phyloP scores from a whole-genome alignment of 1,139 yeast genomes.

The Candida neerlandica region DNA sequence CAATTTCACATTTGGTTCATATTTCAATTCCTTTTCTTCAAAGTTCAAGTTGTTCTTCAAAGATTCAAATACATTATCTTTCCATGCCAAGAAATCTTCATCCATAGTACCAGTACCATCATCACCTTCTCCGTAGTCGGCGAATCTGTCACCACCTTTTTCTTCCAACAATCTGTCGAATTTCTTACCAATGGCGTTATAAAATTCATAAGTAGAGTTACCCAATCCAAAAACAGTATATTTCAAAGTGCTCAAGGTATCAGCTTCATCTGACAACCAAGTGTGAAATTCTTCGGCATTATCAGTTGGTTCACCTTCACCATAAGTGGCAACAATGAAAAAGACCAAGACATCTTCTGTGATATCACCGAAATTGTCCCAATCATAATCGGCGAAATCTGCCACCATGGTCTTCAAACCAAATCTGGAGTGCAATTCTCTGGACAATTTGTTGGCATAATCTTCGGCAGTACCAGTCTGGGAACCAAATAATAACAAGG shows the following conservation, averaged over 20 bases:
- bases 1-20: constrained; percentile 72
- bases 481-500: constrained; percentile 86
- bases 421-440: constrained; percentile 81
- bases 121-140: constrained; percentile 85
- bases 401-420: constrained; percentile 84
- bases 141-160: constrained; percentile 73
- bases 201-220: constrained; percentile 89
- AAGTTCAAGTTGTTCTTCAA: constrained; percentile 67
- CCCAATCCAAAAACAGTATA: constrained; percentile 88
- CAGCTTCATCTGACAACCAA: constrained; percentile 60
- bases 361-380: constrained; percentile 66
- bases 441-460: constrained; percentile 86
- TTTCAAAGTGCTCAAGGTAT: constrained; percentile 61
- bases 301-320: constrained; percentile 98
- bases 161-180: constrained; percentile 48
- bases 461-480: constrained; percentile 99
- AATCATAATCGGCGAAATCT: constrained; percentile 84
- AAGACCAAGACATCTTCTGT: constrained; percentile 58
- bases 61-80: constrained; percentile 69
- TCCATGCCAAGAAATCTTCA: constrained; percentile 94
- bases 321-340: constrained; percentile 88
- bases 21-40: constrained; percentile 74
- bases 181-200: constrained; percentile 78
- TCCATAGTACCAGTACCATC: constrained; percentile 95
- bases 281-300: constrained; percentile 77